phyloP scores from a whole-genome alignment of 2,329 filamentous ascomycete genomes.

The Ceratocystis huliohia region DNA sequence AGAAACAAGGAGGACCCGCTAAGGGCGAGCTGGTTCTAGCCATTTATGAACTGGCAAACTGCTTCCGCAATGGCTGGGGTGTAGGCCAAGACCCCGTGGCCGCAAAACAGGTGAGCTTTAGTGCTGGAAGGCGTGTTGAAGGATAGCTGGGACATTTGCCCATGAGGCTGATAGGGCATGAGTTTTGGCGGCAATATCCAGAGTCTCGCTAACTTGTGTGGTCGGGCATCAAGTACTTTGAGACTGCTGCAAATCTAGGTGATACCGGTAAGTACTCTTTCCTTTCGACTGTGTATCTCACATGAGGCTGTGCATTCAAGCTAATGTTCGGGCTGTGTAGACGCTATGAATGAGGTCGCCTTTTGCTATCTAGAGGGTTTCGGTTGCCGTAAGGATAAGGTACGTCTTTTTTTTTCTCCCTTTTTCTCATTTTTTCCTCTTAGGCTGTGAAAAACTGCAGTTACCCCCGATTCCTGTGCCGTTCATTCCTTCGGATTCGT shows the following conservation, averaged over 20 bases:
- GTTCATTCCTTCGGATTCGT: too few relatives aligned
- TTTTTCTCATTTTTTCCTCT: neutral
- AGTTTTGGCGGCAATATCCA: neutral
- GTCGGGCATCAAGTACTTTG: conserved; percentile 58
- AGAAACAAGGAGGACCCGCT: conserved; percentile 84
- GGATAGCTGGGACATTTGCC: neutral
- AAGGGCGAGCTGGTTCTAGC: conserved; percentile 94
- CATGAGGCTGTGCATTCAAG: neutral
- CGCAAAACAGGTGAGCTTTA: conserved; percentile 51
- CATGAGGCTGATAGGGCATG: neutral
- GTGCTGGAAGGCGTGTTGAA: neutral
- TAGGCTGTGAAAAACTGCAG: too few relatives aligned
- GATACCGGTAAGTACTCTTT: conserved; percentile 51
- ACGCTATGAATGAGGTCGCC: conserved; percentile 93
- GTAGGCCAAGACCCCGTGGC: conserved; percentile 74
- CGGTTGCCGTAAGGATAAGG: conserved; percentile 96
- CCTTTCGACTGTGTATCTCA: neutral
- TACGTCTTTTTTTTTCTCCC: conserved; percentile 38
- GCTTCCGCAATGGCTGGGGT: conserved; percentile 90
- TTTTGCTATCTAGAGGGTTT: conserved; percentile 98
- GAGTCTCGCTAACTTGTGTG: neutral
- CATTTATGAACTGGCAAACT: conserved; percentile 89
- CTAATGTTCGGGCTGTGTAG: conserved; percentile 31
- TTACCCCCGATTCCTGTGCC: too few relatives aligned
- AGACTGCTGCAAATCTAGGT: conserved; percentile 90